Evolutionary conservation across 139 green algal genomes (phyloP), one percentile per base, ranked within the genome.

Genomic region (Eudorina sp.): DNA sequence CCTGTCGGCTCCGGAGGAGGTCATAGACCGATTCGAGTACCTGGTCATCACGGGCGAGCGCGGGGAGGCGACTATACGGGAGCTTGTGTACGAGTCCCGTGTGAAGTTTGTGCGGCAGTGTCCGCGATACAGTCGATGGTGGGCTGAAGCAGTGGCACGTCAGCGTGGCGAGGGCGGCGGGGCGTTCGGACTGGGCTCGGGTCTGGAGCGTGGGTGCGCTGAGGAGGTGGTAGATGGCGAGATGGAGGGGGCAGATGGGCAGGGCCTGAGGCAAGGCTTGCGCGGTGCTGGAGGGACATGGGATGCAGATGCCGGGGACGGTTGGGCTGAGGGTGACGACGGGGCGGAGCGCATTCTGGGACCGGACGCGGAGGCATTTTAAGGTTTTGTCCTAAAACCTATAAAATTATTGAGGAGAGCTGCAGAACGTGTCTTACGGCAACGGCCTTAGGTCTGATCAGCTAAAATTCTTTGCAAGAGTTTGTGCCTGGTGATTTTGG

Each of bases 41-140:
- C 62, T 76, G 11, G 60, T 48, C 0, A 2, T 76, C 13, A 51
- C 60, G 19, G 80, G 60, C 2, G 60, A 86, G 60, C 60, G 80
- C 19, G 14, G 31, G 16, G 58, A 5, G 1, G 43, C 19, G 25
- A 34, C 40, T 1, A 38, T 86, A 4, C 60, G 43, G 11, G 60
- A 86, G 80, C 80, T 86, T 25, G 25, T 86, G 58, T 86, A 38
- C 27, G 80, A 86, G 60, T 77, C 43, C 19, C 58, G 80, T 0
- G 29, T 86, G 25, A 55, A 55, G 31, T 86, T 86, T 53, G 41
- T 86, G 25, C 41, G 41, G 60, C 60, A 77, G 27, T 86, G 80
- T 43, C 80, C 60, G 18, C 58, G 80, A 1, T 86, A 77, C 80
- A 86, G 60, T 23, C 58, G 80, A 16, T 86, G 80, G 80, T 86